phyloP scores from a whole-genome alignment of 345 rosid genomes.

The Bruguiera parviflora region DNA sequence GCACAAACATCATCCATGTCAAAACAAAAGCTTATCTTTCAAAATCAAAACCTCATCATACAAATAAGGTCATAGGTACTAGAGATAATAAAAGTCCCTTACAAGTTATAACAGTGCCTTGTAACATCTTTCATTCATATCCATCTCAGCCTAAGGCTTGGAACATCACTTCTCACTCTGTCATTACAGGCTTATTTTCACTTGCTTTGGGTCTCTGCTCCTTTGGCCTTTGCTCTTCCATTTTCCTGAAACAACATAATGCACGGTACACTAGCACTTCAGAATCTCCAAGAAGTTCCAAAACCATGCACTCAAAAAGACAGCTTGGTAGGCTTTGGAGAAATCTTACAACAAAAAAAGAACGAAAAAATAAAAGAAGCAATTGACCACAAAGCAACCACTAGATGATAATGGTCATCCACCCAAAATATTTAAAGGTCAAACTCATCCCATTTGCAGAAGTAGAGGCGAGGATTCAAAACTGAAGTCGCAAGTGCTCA shows the following conservation, averaged over 20 bases:
- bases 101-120: background rate
- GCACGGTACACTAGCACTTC: background rate
- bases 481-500: background rate
- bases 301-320: background rate
- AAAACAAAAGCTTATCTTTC: background rate
- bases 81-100: conserved; percentile 8
- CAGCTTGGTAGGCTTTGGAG: background rate
- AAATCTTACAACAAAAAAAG: background rate
- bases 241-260: conserved; percentile 48
- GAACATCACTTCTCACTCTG: conserved; percentile 38
- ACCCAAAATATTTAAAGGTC: too few relatives aligned
- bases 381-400: background rate
- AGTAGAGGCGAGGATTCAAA: too few relatives aligned
- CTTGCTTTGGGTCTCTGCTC: conserved; percentile 85
- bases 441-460: too few relatives aligned
- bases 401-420: background rate
- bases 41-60: conserved; percentile 1
- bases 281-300: background rate
- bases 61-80: conserved; percentile 3
- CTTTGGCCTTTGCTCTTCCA: conserved; percentile 93
- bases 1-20: background rate
- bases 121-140: conserved; percentile 11
- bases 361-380: background rate
- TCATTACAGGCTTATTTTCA: conserved; percentile 98
- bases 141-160: conserved; percentile 8